Base-by-base conservation (phyloP, 345 rosid species). In the Salix brachista region DNA sequence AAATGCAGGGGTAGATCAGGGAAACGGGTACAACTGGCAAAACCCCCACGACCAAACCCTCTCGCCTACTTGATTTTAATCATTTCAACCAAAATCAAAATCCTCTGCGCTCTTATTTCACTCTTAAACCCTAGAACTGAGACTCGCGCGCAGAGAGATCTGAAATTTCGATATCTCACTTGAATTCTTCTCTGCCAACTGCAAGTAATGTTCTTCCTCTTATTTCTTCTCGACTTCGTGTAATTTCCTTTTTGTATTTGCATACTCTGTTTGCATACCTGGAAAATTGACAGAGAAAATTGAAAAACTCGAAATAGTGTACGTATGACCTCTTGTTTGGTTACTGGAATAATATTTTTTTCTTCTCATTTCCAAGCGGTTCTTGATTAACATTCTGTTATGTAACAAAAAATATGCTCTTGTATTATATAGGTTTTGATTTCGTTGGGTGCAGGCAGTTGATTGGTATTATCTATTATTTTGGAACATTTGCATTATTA, bases 41-140 rank as follows among this genome's bases (percentile, higher is more conserved):
- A 56, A 56, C n/a, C 8, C 11, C 1, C 61, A 4, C 34, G 34
- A 4, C 34, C 34, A 32, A 32, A 32, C 34, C 34, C 34, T 0
- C 5, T 4, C 34, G 4, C 26, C 26, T 8, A 0, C 26, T 8
- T 3, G 26, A 56, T 21, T 46, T 46, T 14, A 46, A 46, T 4
- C 50, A 14, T 16, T 19, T 3, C 42, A 30, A 34, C 37, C 39
- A 36, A 0, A 34, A 36, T 36, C 46, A 34, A 32, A 34, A 18
- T 18, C 39, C 6, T 19, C 69, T 9, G 2, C 69, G 4, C 26
- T 69, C 21, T 7, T 37, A 21, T 11, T 6, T 42, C 5, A 36
- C 34, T 12, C 52, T 50, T 36, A 74, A 83, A 71, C 83, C 86
- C 83, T 80, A 77, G 58, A 60, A 36, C 67, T 46, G 50, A 46